Evolutionary conservation across 805 yeast species (phyloP).

Genomic region (Candida sanyiensis): DNA sequence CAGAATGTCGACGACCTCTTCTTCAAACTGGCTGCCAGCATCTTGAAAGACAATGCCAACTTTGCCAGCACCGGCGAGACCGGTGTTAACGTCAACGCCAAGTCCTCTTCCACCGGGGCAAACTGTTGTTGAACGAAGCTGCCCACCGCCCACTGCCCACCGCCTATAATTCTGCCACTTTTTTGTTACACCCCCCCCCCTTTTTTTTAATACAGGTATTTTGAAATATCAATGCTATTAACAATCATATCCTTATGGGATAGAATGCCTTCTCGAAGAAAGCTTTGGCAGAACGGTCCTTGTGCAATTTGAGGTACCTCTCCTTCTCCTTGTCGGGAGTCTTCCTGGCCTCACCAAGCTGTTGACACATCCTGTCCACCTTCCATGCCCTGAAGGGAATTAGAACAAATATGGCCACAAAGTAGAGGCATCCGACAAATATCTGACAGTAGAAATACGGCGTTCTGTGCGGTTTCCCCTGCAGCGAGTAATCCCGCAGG

Average conservation of each 20-base stretch:
- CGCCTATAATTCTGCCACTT: background rate
- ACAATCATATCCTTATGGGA: slow-evolving; percentile 10
- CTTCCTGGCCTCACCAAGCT: slow-evolving; percentile 11
- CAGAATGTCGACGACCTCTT: slow-evolving; percentile 89
- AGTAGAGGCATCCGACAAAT: slow-evolving; percentile 47
- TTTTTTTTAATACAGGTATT: too few relatives aligned
- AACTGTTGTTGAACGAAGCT: slow-evolving; percentile 20
- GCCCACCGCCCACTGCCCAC: background rate
- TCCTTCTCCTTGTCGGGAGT: slow-evolving; percentile 2
- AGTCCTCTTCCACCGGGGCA: slow-evolving; percentile 7
- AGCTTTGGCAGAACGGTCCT: slow-evolving; percentile 5
- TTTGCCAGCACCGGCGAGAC: slow-evolving; percentile 18
- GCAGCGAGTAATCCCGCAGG: slow-evolving; percentile 29
- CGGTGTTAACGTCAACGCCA: slow-evolving; percentile 22
- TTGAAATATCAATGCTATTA: too few relatives aligned
- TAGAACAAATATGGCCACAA: slow-evolving; percentile 37
- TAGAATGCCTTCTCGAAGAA: slow-evolving; percentile 15
- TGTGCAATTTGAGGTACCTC: background rate
- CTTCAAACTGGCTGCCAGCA: slow-evolving; percentile 62
- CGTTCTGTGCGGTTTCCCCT: slow-evolving; percentile 15
- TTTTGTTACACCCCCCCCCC: too few relatives aligned
- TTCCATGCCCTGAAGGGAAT: slow-evolving; percentile 48
- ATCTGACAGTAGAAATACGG: slow-evolving; percentile 59
- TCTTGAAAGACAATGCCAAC: slow-evolving; percentile 32
- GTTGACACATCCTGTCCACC: slow-evolving; percentile 36